Percentiles rank a stretch among this genome's conserved stretches.
These are phyloP conservation scores for Claviceps spartinae DNA, from an alignment of 2,329 filamentous ascomycete species.

Conservation along the genomic window DNA sequence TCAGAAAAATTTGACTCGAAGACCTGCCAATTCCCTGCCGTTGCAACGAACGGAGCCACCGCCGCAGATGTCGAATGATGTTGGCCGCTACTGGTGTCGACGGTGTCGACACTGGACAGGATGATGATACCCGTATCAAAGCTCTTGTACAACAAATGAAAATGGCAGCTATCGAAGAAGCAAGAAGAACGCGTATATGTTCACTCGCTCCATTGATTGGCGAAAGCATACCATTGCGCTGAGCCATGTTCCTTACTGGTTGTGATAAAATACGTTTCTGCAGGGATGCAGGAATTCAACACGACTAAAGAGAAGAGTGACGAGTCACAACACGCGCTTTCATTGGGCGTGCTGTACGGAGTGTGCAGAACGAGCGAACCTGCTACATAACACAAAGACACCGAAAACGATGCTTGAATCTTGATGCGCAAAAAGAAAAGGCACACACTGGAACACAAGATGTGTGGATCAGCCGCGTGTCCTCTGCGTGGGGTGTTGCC, in stretches of 20 bases:
- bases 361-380: background rate
- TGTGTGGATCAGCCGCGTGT: constrained; percentile 3
- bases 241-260: background rate
- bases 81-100: background rate
- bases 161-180: background rate
- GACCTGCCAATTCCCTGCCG: no score
- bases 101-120: no score
- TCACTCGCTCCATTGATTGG: background rate
- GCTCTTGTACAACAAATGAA: background rate
- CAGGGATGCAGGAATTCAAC: background rate
- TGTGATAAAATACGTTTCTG: background rate
- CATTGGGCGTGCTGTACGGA: background rate
- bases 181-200: background rate
- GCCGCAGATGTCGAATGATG: background rate
- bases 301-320: background rate
- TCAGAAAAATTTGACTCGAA: no score
- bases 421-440: background rate
- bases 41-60: no score
- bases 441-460: background rate
- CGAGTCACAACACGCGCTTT: background rate
- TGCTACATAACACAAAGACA: background rate
- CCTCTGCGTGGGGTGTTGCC: constrained; percentile 2
- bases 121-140: background rate
- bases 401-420: background rate
- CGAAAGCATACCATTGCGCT: background rate